Evolutionary conservation across 768 basidiomycete genomes (phyloP).

Genomic region (Boletus tylopilopsis): DNA sequence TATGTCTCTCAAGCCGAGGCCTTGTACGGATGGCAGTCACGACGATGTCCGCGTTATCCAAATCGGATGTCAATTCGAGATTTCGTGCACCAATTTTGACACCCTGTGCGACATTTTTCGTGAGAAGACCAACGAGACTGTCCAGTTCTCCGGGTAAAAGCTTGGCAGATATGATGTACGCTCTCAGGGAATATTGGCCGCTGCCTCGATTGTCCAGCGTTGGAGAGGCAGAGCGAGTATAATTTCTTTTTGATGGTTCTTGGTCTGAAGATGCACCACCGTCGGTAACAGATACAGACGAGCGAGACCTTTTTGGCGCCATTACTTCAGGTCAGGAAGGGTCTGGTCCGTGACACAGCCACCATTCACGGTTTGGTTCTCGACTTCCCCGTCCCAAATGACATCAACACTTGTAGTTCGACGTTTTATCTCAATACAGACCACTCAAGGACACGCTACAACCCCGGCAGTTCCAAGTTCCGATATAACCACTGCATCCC

Average conservation of each 20-base stretch:
- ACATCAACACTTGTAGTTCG: too few relatives aligned
- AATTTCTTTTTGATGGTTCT: constrained; percentile 12
- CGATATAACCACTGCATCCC: too few relatives aligned
- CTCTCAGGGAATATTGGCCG: constrained; percentile 10
- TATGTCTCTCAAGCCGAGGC: constrained; percentile 65
- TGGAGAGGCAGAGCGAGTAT: constrained; percentile 1
- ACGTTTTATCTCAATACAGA: too few relatives aligned
- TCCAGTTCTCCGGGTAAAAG: constrained; percentile 19
- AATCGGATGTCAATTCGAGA: constrained; percentile 37
- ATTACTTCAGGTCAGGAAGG: neutral
- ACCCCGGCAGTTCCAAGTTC: too few relatives aligned
- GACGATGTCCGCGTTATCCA: constrained; percentile 57
- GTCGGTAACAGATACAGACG: constrained; percentile 1
- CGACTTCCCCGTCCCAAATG: too few relatives aligned
- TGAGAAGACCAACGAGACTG: constrained; percentile 26
- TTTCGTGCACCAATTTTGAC: neutral
- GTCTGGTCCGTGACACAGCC: constrained; percentile 4
- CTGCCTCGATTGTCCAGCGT: neutral
- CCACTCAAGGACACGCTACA: too few relatives aligned
- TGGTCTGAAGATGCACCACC: neutral
- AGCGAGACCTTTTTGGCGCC: constrained; percentile 11
- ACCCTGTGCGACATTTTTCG: neutral
- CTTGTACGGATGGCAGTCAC: constrained; percentile 65
- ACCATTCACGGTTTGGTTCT: neutral
- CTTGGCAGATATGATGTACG: constrained; percentile 35